Conservation (phyloP, 805 yeast species). For the Ogataea neopini region DNA sequence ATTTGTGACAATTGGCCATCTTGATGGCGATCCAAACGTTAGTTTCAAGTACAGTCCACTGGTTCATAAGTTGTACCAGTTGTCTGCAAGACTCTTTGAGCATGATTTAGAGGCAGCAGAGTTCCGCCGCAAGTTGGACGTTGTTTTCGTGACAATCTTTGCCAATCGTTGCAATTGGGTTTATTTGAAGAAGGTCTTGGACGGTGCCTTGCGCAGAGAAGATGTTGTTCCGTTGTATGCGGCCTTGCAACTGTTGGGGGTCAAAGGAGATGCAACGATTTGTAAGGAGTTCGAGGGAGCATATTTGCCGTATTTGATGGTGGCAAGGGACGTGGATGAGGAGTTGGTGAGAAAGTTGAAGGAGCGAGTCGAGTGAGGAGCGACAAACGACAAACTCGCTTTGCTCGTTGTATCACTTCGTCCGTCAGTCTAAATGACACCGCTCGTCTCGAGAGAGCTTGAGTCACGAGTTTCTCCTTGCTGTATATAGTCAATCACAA, state of each 20-base stretch:
- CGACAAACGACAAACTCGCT: too few species aligned
- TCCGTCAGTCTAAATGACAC: too few species aligned
- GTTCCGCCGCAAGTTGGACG: conserved; percentile 16
- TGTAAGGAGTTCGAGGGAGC: conserved; percentile 17
- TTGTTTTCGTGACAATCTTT: conserved; percentile 18
- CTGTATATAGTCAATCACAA: background rate
- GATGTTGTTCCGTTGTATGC: conserved; percentile 15
- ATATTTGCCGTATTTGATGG: conserved; percentile 18
- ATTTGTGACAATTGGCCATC: conserved; percentile 21
- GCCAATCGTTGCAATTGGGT: conserved; percentile 23
- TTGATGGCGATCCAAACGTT: background rate
- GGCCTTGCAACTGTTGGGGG: conserved; percentile 11
- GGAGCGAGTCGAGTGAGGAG: too few species aligned
- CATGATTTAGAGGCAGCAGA: conserved; percentile 6
- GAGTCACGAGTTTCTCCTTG: too few species aligned
- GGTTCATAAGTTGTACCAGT: conserved; percentile 16
- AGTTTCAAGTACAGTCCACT: conserved; percentile 17
- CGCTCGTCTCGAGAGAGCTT: too few species aligned
- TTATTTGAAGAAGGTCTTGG: conserved; percentile 15
- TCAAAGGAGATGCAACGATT: conserved; percentile 8
- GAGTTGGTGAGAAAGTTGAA: conserved; percentile 6
- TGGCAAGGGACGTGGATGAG: background rate
- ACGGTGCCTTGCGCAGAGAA: conserved; percentile 17
- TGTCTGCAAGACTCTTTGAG: conserved; percentile 15
- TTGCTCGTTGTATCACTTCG: too few species aligned